Conservation (phyloP, 768 basidiomycete species). For the Lactarius sp. region DNA sequence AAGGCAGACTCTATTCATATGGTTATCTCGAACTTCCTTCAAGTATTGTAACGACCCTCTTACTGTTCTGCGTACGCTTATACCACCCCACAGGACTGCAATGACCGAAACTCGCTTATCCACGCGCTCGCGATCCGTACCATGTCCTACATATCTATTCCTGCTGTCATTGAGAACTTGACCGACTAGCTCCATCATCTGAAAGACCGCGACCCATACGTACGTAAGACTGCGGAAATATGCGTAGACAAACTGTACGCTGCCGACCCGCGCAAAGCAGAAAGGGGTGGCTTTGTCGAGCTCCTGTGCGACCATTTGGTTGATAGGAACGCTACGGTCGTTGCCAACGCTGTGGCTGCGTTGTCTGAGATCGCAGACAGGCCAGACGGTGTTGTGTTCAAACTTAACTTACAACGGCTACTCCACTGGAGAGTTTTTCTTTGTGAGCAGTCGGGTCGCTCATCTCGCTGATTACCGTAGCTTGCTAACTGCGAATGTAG, state of each 20-base stretch:
- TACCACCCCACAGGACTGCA: conserved; percentile 68
- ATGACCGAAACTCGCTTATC: conserved; percentile 93
- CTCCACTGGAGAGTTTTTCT: too few species aligned
- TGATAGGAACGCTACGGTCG: conserved; percentile 93
- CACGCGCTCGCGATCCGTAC: conserved; percentile 96
- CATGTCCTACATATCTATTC: conserved; percentile 97
- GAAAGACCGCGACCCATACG: conserved; percentile 94
- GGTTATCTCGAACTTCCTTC: conserved; percentile 14
- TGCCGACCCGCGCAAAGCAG: conserved; percentile 81
- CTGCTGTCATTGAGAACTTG: conserved; percentile 78
- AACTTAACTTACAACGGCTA: conserved; percentile 86
- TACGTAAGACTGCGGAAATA: conserved; percentile 96
- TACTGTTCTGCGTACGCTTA: not conserved
- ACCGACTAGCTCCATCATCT: conserved; percentile 89
- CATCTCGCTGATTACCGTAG: too few species aligned
- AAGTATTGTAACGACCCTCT: not conserved
- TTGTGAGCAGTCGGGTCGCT: too few species aligned
- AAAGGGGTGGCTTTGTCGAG: conserved; percentile 87
- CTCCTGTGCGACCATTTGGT: conserved; percentile 87
- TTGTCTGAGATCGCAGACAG: conserved; percentile 95
- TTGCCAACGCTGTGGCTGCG: conserved; percentile 95
- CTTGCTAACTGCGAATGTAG: too few species aligned
- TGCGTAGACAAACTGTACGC: conserved; percentile 95
- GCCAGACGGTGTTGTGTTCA: conserved; percentile 90
- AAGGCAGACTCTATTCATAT: conserved; percentile 90